phyloP scores from a whole-genome alignment of 495 filamentous ascomycete species.

The Lasiosphaeria hispida region DNA sequence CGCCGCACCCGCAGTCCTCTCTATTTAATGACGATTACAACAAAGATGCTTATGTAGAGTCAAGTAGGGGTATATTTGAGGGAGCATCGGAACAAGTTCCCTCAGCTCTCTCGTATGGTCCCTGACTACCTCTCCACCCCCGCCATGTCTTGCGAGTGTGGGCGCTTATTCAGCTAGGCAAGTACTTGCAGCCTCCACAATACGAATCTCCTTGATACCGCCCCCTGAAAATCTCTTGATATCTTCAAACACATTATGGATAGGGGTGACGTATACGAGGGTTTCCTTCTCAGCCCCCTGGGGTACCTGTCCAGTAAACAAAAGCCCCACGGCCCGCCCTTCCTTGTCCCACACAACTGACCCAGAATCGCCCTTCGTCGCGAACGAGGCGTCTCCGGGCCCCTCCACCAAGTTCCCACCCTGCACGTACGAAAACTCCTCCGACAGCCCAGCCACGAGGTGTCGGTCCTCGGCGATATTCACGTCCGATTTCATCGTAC shows the following conservation, averaged over 20 bases:
- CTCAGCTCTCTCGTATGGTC: no score
- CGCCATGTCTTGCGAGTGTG: no score
- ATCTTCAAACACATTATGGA: neutral
- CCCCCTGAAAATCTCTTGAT: neutral
- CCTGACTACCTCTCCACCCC: no score
- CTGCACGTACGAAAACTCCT: neutral
- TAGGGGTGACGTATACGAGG: neutral
- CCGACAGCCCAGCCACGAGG: neutral
- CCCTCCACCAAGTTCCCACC: neutral
- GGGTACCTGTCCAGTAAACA: neutral
- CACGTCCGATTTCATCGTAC: neutral
- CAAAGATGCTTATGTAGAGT: no score
- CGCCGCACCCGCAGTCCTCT: no score
- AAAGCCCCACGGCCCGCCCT: neutral
- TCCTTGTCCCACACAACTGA: neutral
- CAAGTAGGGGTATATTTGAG: no score
- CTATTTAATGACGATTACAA: no score
- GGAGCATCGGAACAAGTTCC: no score
- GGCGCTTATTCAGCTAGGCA: no score
- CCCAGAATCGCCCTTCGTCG: neutral
- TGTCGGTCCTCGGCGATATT: no score
- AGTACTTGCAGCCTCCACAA: no score
- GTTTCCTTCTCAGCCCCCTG: neutral
- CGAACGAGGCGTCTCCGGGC: neutral
- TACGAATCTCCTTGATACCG: neutral